Evolutionary conservation across 495 filamentous ascomycete species (phyloP).

Genomic region (Rhypophila decipiens): DNA sequence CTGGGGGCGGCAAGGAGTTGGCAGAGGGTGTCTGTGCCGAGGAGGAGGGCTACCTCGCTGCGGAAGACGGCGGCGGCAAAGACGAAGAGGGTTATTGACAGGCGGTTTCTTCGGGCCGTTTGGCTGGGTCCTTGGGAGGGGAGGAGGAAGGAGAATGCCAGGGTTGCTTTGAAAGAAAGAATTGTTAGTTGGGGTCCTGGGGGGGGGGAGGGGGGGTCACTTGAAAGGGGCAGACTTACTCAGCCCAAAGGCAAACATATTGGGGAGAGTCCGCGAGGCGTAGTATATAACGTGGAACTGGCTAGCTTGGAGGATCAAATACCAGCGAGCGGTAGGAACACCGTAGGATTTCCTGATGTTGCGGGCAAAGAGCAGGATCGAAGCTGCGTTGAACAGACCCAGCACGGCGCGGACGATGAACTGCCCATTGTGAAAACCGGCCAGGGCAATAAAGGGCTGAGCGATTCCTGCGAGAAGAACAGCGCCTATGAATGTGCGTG

Average conservation of each 20-base stretch:
- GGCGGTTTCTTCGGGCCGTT: conserved; percentile 33
- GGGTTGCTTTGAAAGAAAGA: conserved; percentile 44
- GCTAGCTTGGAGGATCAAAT: conserved; percentile 68
- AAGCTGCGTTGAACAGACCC: conserved; percentile 67
- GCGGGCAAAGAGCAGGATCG: conserved; percentile 57
- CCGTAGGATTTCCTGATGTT: conserved; percentile 67
- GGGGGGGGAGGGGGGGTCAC: not conserved
- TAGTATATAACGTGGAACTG: conserved; percentile 96
- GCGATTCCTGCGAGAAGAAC: conserved; percentile 62
- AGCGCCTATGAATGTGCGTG: conserved; percentile 81
- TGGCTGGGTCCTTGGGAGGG: conserved; percentile 35
- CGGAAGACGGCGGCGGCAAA: conserved; percentile 82
- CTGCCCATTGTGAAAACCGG: conserved; percentile 41
- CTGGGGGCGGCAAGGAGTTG: conserved; percentile 50
- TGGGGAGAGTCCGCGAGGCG: conserved; percentile 84
- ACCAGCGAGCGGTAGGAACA: conserved; percentile 67
- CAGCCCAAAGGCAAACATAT: conserved; percentile 91
- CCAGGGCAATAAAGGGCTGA: conserved; percentile 51
- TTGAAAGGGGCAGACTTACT: conserved; percentile 38
- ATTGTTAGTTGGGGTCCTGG: not conserved
- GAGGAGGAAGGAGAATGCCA: conserved; percentile 66
- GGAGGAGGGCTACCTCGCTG: conserved; percentile 80
- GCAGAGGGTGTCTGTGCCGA: conserved; percentile 50
- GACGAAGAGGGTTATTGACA: conserved; percentile 68
- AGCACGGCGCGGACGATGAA: conserved; percentile 66